Evolutionary conservation across 139 green algal genomes (phyloP).

Genomic region (Haematococcus sp.): DNA sequence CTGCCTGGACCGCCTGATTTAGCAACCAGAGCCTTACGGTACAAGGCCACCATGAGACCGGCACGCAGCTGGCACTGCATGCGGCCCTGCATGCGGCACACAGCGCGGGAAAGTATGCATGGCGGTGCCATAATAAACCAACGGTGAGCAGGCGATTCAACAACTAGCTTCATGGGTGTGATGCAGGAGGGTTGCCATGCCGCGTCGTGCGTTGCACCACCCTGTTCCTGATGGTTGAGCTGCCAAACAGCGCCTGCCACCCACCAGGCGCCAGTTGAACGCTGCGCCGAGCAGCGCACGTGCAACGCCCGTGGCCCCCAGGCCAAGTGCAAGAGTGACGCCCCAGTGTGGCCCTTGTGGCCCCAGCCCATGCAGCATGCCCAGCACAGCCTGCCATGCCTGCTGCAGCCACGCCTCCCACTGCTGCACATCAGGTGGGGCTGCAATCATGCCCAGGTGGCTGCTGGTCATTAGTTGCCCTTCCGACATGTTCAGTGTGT

Average conservation of each 20-base stretch:
- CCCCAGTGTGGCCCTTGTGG: conserved; percentile 20
- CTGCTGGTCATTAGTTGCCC: neutral
- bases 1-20: neutral
- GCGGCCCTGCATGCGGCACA: conserved; percentile 23
- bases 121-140: neutral
- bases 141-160: neutral
- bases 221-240: too few species aligned
- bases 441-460: neutral
- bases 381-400: neutral
- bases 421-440: neutral
- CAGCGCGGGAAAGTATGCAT: neutral
- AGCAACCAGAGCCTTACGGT: conserved; percentile 59
- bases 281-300: conserved; percentile 61
- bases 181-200: neutral
- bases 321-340: conserved; percentile 27
- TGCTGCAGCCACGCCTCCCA: neutral
- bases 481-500: neutral
- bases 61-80: conserved; percentile 56
- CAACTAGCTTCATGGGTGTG: neutral
- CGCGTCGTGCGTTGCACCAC: too few species aligned
- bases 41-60: conserved; percentile 61
- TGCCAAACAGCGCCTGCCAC: neutral
- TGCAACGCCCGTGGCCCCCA: conserved; percentile 8
- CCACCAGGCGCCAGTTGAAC: conserved; percentile 65
- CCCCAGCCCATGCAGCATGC: neutral